phyloP scores from a whole-genome alignment of 1,284 basidiomycete species.

The Leccinum olivaceoglutinosum region DNA sequence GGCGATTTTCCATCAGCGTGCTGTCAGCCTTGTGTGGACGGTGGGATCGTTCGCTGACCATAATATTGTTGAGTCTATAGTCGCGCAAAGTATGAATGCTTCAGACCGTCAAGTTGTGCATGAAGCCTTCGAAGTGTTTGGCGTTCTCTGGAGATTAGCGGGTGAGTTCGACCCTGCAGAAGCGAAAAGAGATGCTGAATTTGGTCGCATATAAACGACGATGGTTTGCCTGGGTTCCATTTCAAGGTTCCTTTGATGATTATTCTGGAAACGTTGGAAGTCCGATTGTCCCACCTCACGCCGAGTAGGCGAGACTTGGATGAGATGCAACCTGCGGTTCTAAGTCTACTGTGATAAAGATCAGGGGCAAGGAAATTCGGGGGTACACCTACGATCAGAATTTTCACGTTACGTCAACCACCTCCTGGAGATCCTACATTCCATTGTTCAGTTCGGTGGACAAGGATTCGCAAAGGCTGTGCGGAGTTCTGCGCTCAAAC shows the following conservation, averaged over 20 bases:
- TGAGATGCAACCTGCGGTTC: conserved; percentile 86
- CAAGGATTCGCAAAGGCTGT: conserved; percentile 78
- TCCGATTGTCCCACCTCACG: conserved; percentile 68
- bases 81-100: conserved; percentile 64
- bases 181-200: conserved; percentile 4
- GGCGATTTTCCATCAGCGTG: conserved; percentile 73
- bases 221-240: conserved; percentile 70
- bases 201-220: conserved; percentile 65
- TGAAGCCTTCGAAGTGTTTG: conserved; percentile 82
- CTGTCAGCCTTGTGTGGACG: conserved; percentile 84
- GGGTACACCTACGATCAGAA: conserved; percentile 66
- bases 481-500: conserved; percentile 29
- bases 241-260: conserved; percentile 85
- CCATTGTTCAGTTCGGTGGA: conserved; percentile 82
- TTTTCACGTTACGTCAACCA: conserved; percentile 67
- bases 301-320: conserved; percentile 88
- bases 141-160: conserved; percentile 86
- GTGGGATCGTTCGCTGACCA: conserved; percentile 61
- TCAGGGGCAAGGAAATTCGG: conserved; percentile 63
- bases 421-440: conserved; percentile 69
- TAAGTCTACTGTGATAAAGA: conserved; percentile 48
- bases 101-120: conserved; percentile 43
- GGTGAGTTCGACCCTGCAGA: conserved; percentile 43
- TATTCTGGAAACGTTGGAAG: conserved; percentile 76
- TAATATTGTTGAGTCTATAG: conserved; percentile 70